Base-by-base conservation (phyloP, 2,329 filamentous ascomycete genomes). In the Cordyceps farinosa region DNA sequence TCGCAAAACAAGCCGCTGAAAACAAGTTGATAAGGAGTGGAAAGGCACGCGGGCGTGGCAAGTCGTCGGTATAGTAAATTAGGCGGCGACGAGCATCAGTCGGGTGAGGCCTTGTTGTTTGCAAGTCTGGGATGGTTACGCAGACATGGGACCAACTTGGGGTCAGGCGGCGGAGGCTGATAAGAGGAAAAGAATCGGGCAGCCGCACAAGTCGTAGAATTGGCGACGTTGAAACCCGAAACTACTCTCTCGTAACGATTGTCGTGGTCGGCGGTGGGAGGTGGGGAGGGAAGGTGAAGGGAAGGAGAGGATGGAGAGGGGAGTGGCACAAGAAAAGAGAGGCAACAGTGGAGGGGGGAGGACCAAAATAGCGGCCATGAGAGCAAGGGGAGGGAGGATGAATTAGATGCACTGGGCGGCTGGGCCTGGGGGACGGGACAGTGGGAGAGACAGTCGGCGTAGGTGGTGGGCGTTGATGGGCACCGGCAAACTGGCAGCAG, bases 211-310 rank as follows among this genome's bases (percentile, higher is more conserved):
- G 50, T 53, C 38, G 56, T 30, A 47, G 36, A 22, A 51, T 47
- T 61, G 48, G 50, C 42, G 50, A 53, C 48, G 38, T 54, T 34
- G 38, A 51, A 50, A 27, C 56, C 47, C 57, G 36, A 51, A 44
- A 52, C 57, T 60, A 51, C 45, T 42, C 47, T 51, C 50, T 56
- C 32, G 52, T 30, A 53, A 53, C 40, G 51, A 56, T 52, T 57
- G 54, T 58, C 55, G 54, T 54, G 47, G 55, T 58, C 42, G 50
- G 56, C 62, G 47, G 44, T 54, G 62, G 34, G 54, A 57, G 61
- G 44, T 17, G 47, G 22, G 29, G 48, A 38, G 29, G 55, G 48
- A 38, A 52, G 62, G 51, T 55, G 48, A 34, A 50, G 42, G 45
- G 27, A 48, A 27, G 29, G 50, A 52, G 42, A 36, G 29, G 38